phyloP scores from a whole-genome alignment of 1,284 basidiomycete genomes.

The Boletus semigastroideus region DNA sequence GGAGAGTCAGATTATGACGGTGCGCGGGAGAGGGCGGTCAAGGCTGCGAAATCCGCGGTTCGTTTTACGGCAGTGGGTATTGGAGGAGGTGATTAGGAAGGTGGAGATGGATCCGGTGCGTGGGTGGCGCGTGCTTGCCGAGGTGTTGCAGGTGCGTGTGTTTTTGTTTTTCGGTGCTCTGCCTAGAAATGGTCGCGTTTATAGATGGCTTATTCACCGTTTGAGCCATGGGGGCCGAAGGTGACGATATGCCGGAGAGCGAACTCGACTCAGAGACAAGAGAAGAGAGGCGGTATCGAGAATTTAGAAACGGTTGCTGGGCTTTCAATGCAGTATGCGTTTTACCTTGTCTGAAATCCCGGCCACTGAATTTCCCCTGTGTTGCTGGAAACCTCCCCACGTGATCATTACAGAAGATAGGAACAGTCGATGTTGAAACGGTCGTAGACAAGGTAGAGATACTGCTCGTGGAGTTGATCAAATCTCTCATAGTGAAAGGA shows the following conservation, averaged over 20 bases:
- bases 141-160: slow-evolving; percentile 67
- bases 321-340: slow-evolving; percentile 95
- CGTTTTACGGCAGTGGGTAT: slow-evolving; percentile 87
- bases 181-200: not conserved
- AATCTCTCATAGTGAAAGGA: too few species aligned
- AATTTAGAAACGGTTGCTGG: slow-evolving; percentile 71
- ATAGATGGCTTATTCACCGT: slow-evolving; percentile 81
- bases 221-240: slow-evolving; percentile 79
- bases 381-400: too few species aligned
- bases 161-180: not conserved
- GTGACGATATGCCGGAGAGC: slow-evolving; percentile 38
- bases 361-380: too few species aligned
- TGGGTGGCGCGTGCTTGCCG: slow-evolving; percentile 64
- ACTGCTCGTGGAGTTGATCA: too few species aligned
- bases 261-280: slow-evolving; percentile 56
- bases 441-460: too few species aligned
- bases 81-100: slow-evolving; percentile 83
- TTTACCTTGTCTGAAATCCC: too few species aligned
- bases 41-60: slow-evolving; percentile 80
- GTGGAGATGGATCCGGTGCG: slow-evolving; percentile 56
- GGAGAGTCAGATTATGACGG: slow-evolving; percentile 39
- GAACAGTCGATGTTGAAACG: too few species aligned
- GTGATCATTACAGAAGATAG: too few species aligned
- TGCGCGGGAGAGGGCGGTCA: slow-evolving; percentile 46
- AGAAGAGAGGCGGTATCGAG: slow-evolving; percentile 77